phyloP scores from a whole-genome alignment of 352 stramenopile genomes.

The Stephanocyclus meneghinianus region DNA sequence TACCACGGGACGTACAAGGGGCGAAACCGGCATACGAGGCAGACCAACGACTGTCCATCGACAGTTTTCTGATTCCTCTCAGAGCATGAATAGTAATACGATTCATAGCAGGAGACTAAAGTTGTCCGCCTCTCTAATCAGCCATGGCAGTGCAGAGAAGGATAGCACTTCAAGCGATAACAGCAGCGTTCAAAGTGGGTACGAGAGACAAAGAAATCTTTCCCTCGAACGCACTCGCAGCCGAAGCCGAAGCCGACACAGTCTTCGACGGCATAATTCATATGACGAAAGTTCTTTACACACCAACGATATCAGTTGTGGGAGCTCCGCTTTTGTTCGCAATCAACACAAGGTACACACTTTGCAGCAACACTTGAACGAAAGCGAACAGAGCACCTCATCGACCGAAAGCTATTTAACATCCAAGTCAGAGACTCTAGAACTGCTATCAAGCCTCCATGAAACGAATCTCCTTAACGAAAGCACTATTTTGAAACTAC shows the following conservation, averaged over 20 bases:
- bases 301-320: neutral
- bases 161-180: neutral
- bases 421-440: neutral
- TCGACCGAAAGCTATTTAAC: neutral
- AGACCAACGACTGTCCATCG: too few relatives aligned
- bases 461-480: slow-evolving; percentile 25
- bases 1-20: too few relatives aligned
- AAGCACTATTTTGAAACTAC: slow-evolving; percentile 19
- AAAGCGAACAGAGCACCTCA: neutral
- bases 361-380: neutral
- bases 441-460: slow-evolving; percentile 17
- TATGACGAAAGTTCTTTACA: neutral
- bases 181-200: neutral
- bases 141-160: too few relatives aligned
- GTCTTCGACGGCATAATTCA: neutral
- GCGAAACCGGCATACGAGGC: too few relatives aligned
- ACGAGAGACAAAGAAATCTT: neutral
- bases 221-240: neutral
- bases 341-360: neutral
- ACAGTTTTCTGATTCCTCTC: too few relatives aligned
- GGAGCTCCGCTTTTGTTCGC: neutral
- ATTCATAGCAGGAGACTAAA: too few relatives aligned
- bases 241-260: neutral
- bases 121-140: too few relatives aligned
- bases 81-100: too few relatives aligned